phyloP scores from a whole-genome alignment of 345 rosid genomes.

The Camelina sativa region DNA sequence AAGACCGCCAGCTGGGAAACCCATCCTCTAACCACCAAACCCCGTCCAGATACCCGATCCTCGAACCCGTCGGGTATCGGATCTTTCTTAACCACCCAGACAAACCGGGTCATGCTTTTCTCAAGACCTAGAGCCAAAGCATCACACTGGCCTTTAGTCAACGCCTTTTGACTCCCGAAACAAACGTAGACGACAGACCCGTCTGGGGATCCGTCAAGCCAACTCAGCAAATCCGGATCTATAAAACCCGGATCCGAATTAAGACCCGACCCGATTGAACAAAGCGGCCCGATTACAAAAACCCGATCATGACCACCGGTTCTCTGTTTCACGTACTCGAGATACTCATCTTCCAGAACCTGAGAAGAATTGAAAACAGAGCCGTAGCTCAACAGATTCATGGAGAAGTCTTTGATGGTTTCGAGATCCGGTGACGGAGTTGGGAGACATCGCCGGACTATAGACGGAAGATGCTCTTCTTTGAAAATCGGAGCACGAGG shows the following conservation, averaged over 20 bases:
- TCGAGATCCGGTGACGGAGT: constrained; percentile 41
- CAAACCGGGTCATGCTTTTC: constrained; percentile 55
- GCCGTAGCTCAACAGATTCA: constrained; percentile 53
- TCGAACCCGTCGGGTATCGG: constrained; percentile 57
- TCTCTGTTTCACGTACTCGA: constrained; percentile 45
- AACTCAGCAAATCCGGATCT: constrained; percentile 35
- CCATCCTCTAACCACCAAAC: constrained; percentile 58
- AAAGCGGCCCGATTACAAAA: constrained; percentile 61
- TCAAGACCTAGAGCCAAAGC: constrained; percentile 61
- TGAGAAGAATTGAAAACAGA: constrained; percentile 52
- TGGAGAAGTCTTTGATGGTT: constrained; percentile 40
- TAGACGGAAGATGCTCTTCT: constrained; percentile 54
- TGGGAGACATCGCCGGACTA: constrained; percentile 37
- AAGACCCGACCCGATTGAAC: constrained; percentile 44
- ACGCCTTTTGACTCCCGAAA: constrained; percentile 67
- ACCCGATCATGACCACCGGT: constrained; percentile 51
- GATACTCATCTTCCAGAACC: constrained; percentile 50
- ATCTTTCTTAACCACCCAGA: constrained; percentile 69
- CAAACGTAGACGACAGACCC: constrained; percentile 66
- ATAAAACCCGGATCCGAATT: constrained; percentile 1
- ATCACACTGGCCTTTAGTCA: constrained; percentile 50
- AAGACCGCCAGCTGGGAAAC: constrained; percentile 58
- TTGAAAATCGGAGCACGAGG: constrained; percentile 58
- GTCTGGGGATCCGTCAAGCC: constrained; percentile 59
- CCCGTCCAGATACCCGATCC: constrained; percentile 54